A percentile compares a stretch with the other conserved stretches of the same genome.
Conservation (phyloP, 441 rosid genomes). For the Rhodomyrtus psidioides region DNA sequence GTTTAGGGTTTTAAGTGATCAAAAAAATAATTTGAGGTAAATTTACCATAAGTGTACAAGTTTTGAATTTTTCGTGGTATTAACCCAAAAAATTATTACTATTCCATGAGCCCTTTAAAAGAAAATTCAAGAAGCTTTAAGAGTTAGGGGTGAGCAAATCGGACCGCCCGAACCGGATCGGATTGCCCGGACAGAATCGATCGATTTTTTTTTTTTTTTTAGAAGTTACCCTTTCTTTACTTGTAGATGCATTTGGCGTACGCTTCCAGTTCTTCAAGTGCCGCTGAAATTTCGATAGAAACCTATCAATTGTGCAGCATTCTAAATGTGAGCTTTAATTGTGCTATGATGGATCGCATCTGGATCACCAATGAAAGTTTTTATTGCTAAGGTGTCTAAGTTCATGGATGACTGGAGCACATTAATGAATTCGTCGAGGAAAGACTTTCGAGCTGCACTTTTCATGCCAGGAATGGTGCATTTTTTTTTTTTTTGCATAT, state of each 20-base stretch:
- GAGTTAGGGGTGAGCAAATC: too few relatives aligned
- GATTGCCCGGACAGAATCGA: too few relatives aligned
- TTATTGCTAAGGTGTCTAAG: conserved; percentile 41
- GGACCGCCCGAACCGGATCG: too few relatives aligned
- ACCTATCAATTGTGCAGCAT: not conserved
- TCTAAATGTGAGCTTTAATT: not conserved
- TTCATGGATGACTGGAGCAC: conserved; percentile 58
- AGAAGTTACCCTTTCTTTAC: not conserved
- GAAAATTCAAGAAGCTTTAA: not conserved
- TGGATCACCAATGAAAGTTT: conserved; percentile 39
- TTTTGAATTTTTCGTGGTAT: too few relatives aligned
- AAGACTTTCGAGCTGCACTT: conserved; percentile 30
- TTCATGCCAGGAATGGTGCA: conserved; percentile 10
- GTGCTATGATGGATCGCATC: conserved; percentile 9
- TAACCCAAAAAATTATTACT: not conserved
- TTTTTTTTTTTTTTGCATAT: too few relatives aligned
- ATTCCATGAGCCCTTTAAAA: not conserved
- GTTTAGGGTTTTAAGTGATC: too few relatives aligned
- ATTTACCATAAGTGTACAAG: too few relatives aligned
- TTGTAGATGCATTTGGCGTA: conserved; percentile 49
- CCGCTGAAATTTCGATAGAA: conserved; percentile 16
- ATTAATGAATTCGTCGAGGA: conserved; percentile 49
- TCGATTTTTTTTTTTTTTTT: too few relatives aligned
- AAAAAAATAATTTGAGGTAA: too few relatives aligned
- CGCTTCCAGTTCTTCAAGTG: conserved; percentile 42